These are phyloP conservation scores for Tuber aestivum DNA, from an alignment of 495 filamentous ascomycete genomes.

Conservation along the genomic window DNA sequence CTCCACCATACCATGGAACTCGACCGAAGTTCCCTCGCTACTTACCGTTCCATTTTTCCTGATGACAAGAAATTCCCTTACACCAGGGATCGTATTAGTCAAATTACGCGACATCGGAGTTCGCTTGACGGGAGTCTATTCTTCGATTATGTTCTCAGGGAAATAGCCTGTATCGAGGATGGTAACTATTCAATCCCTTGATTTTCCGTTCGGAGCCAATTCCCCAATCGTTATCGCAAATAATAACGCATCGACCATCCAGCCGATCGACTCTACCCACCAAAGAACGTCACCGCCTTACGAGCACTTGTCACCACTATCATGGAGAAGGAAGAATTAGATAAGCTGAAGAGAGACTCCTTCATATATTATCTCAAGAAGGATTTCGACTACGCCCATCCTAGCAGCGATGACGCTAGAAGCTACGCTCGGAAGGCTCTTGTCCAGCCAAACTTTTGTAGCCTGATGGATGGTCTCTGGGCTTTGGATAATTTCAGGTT, in stretches of 20 bases:
- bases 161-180: constrained; percentile 36
- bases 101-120: constrained; percentile 25
- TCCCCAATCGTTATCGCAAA: neutral
- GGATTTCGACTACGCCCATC: constrained; percentile 28
- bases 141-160: constrained; percentile 34
- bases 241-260: constrained; percentile 1
- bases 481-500: constrained; percentile 33
- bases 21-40: constrained; percentile 11
- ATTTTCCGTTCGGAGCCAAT: neutral
- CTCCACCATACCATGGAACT: constrained; percentile 23
- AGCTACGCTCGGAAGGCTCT: constrained; percentile 21
- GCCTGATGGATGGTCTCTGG: constrained; percentile 36
- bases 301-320: constrained; percentile 28
- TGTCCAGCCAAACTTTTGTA: constrained; percentile 33
- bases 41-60: constrained; percentile 34
- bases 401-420: constrained; percentile 11
- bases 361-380: constrained; percentile 40
- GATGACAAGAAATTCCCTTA: constrained; percentile 40
- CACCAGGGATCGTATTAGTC: constrained; percentile 21
- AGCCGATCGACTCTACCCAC: constrained; percentile 34
- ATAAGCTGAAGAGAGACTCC: constrained; percentile 37
- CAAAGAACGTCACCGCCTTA: constrained; percentile 31
- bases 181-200: constrained; percentile 15
- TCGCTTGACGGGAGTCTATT: constrained; percentile 31
- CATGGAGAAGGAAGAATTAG: constrained; percentile 27